These are phyloP conservation scores for Saccharomyces kudriavzevii DNA, from an alignment of 805 yeast species.

Conservation along the genomic window DNA sequence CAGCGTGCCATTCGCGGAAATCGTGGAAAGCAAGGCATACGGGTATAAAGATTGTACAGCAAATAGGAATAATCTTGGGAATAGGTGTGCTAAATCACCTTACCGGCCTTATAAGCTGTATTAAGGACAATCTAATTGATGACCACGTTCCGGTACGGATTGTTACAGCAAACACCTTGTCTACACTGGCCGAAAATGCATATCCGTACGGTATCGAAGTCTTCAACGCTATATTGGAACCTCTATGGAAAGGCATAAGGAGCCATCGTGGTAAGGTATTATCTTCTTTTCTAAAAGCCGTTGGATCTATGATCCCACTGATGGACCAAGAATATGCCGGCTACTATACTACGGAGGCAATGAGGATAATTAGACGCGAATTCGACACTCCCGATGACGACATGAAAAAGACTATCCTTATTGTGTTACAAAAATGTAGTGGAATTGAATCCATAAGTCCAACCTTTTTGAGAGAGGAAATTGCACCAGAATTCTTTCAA, in stretches of 20 bases:
- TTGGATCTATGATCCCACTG: slow-evolving; percentile 74
- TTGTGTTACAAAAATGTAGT: slow-evolving; percentile 60
- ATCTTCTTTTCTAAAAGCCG: slow-evolving; percentile 67
- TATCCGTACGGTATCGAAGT: slow-evolving; percentile 87
- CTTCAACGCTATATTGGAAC: slow-evolving; percentile 65
- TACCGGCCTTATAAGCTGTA: slow-evolving; percentile 53
- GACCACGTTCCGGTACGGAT: slow-evolving; percentile 60
- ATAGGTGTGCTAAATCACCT: slow-evolving; percentile 70
- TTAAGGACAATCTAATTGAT: slow-evolving; percentile 53
- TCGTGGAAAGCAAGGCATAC: slow-evolving; percentile 80
- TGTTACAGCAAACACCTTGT: slow-evolving; percentile 61
- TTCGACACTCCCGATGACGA: slow-evolving; percentile 80
- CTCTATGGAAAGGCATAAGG: slow-evolving; percentile 72
- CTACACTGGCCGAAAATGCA: slow-evolving; percentile 72
- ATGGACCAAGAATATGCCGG: slow-evolving; percentile 79
- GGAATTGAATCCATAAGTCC: slow-evolving; percentile 49
- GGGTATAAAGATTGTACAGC: slow-evolving; percentile 70
- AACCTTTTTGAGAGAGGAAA: slow-evolving; percentile 41
- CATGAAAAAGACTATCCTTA: slow-evolving; percentile 66
- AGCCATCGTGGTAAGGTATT: slow-evolving; percentile 70
- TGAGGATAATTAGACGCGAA: slow-evolving; percentile 60
- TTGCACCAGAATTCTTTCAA: slow-evolving; percentile 55
- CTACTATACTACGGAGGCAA: slow-evolving; percentile 67
- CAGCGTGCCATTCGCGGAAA: slow-evolving; percentile 68
- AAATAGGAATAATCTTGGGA: slow-evolving; percentile 60